phyloP scores from a whole-genome alignment of 345 rosid species.

The Hevea brasiliensis region DNA sequence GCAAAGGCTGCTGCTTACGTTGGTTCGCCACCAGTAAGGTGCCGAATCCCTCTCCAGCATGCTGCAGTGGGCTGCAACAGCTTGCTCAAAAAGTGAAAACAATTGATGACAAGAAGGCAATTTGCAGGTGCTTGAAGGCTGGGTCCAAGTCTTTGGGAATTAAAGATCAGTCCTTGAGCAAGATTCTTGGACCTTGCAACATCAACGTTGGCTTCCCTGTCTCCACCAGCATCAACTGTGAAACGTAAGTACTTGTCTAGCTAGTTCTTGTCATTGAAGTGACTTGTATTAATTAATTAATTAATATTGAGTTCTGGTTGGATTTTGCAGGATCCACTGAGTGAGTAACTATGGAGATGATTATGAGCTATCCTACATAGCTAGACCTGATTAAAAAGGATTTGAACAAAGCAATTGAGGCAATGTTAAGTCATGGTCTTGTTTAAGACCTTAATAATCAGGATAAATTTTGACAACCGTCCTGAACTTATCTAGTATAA shows the following conservation, averaged over 20 bases:
- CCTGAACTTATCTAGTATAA: no score
- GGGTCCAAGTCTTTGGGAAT: constrained; percentile 25
- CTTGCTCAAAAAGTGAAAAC: constrained; percentile 27
- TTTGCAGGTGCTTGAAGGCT: constrained; percentile 38
- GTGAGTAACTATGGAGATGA: neutral
- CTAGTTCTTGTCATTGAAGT: neutral
- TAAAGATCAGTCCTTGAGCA: constrained; percentile 36
- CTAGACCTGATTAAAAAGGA: no score
- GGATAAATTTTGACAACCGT: no score
- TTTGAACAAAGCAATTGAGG: no score
- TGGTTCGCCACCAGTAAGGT: constrained; percentile 33
- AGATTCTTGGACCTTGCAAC: constrained; percentile 38
- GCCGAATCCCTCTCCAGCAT: constrained; percentile 6
- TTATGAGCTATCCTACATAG: no score
- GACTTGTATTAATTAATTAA: no score
- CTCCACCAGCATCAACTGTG: constrained; percentile 34
- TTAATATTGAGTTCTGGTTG: neutral
- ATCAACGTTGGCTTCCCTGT: constrained; percentile 46
- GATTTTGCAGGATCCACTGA: neutral
- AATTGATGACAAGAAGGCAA: constrained; percentile 35
- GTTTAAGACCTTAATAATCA: neutral
- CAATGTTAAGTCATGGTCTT: neutral
- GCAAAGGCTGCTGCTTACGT: constrained; percentile 30
- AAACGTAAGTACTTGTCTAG: constrained; percentile 17
- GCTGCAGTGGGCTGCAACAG: constrained; percentile 33